These are phyloP conservation scores for Salvia hispanica DNA, from an alignment of 257 asterid species.

Conservation along the genomic window DNA sequence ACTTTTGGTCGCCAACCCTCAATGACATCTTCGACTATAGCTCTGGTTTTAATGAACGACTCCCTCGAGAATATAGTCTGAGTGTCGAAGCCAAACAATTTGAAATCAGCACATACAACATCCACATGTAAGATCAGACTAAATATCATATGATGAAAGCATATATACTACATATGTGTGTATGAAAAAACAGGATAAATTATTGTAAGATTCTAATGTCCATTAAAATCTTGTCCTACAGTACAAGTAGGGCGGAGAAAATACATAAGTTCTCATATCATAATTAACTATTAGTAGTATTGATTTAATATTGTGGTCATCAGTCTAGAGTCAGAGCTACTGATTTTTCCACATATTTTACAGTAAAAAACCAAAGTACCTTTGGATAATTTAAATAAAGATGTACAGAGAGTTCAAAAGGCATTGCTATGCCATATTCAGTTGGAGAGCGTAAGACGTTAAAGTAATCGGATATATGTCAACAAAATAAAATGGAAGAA, in stretches of 20 bases:
- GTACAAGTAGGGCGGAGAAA: too few relatives aligned
- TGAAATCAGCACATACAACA: conserved; percentile 4
- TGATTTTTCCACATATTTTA: background rate
- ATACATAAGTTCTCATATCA: too few relatives aligned
- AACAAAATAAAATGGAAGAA: background rate
- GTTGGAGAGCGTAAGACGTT: too few relatives aligned
- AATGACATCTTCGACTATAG: conserved; percentile 67
- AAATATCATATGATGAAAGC: background rate
- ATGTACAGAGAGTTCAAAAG: too few relatives aligned
- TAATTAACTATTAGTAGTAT: background rate
- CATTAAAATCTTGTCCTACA: too few relatives aligned
- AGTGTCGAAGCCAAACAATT: conserved; percentile 20
- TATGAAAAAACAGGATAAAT: background rate
- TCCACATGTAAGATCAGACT: background rate
- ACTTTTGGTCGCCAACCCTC: conserved; percentile 95
- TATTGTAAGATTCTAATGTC: too few relatives aligned
- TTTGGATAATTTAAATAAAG: too few relatives aligned
- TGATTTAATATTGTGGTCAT: background rate
- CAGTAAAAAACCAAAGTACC: background rate
- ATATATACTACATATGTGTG: background rate
- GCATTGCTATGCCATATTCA: too few relatives aligned
- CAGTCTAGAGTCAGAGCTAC: background rate
- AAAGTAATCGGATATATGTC: background rate
- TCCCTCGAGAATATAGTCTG: conserved; percentile 80
- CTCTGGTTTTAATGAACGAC: conserved; percentile 74